Conservation (phyloP, 2,329 filamentous ascomycete species). For the Sphaerostilbella broomeana region DNA sequence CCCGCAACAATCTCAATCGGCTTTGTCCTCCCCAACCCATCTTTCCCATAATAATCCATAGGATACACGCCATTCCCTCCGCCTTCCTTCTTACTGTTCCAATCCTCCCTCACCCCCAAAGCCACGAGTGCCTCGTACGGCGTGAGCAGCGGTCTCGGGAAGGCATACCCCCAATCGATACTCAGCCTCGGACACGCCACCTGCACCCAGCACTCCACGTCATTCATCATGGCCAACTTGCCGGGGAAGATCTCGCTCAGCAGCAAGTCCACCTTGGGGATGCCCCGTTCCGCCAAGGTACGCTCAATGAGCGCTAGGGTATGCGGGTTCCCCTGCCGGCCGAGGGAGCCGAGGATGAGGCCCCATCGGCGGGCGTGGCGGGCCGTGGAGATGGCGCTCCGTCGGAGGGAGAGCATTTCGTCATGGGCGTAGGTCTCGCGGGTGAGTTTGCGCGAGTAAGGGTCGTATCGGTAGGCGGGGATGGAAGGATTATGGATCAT, state of each 20-base stretch:
- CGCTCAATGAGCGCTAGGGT: conserved; percentile 83
- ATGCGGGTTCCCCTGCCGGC: conserved; percentile 90
- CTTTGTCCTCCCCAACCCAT: conserved; percentile 78
- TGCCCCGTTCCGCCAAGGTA: conserved; percentile 61
- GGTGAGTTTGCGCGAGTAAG: conserved; percentile 86
- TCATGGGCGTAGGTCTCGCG: conserved; percentile 87
- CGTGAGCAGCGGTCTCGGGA: conserved; percentile 78
- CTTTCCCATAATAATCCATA: conserved; percentile 96
- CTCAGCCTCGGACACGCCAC: conserved; percentile 94
- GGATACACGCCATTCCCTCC: conserved; percentile 62
- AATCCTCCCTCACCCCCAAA: conserved; percentile 72
- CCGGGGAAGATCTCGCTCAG: conserved; percentile 95
- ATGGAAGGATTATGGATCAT: conserved; percentile 97
- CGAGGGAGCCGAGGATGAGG: conserved; percentile 84
- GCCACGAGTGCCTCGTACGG: conserved; percentile 93
- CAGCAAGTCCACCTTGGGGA: conserved; percentile 78
- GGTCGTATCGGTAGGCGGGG: conserved; percentile 92
- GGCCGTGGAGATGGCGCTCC: conserved; percentile 68
- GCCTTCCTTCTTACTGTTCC: conserved; percentile 46
- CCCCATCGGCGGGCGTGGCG: conserved; percentile 83
- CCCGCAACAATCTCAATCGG: conserved; percentile 27
- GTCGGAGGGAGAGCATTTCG: conserved; percentile 78
- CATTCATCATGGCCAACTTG: conserved; percentile 85
- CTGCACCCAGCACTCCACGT: conserved; percentile 97
- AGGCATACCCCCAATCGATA: conserved; percentile 99